Percentiles rank a stretch among this genome's conserved stretches.
Evolutionary conservation across 2,329 filamentous ascomycete genomes (phyloP).

Genomic region (Stagonosporopsis cucurbitacearum): DNA sequence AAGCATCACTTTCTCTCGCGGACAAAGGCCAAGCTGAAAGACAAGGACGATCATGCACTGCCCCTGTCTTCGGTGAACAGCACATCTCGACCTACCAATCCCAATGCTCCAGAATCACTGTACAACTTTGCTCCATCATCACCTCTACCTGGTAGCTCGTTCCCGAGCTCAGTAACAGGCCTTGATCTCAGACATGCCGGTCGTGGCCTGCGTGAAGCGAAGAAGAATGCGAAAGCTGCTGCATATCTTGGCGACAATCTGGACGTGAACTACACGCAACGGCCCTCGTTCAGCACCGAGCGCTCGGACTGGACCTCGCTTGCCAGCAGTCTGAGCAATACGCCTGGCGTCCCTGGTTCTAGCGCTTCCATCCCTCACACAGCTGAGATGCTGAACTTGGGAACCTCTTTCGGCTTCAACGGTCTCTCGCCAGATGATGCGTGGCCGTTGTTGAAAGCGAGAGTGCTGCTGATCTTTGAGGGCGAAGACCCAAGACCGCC

Average conservation of each 20-base stretch:
- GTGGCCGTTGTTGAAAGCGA: conserved; percentile 80
- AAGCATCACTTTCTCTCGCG: conserved; percentile 81
- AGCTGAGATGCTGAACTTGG: conserved; percentile 53
- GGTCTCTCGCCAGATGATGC: conserved; percentile 71
- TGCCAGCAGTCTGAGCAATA: conserved; percentile 31
- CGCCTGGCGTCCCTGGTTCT: conserved; percentile 31
- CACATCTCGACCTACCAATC: conserved; percentile 78
- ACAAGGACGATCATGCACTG: conserved; percentile 72
- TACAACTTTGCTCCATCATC: conserved; percentile 82
- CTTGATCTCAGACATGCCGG: conserved; percentile 80
- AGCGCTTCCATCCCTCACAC: conserved; percentile 40
- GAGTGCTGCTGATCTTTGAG: conserved; percentile 79
- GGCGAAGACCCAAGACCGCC: conserved; percentile 81
- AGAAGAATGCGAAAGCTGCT: conserved; percentile 60
- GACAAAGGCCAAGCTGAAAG: conserved; percentile 77
- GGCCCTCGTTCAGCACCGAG: conserved; percentile 49
- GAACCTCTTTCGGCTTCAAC: conserved; percentile 55
- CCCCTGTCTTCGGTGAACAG: conserved; percentile 77
- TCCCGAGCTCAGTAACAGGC: conserved; percentile 82
- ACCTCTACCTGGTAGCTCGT: conserved; percentile 70
- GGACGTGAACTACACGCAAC: conserved; percentile 44
- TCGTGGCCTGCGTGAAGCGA: conserved; percentile 77
- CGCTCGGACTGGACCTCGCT: conserved; percentile 47
- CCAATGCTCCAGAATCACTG: conserved; percentile 74
- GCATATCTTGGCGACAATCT: conserved; percentile 43